Evolutionary conservation across 306 rosid genomes (phyloP).

Genomic region (Cicer arietinum): DNA sequence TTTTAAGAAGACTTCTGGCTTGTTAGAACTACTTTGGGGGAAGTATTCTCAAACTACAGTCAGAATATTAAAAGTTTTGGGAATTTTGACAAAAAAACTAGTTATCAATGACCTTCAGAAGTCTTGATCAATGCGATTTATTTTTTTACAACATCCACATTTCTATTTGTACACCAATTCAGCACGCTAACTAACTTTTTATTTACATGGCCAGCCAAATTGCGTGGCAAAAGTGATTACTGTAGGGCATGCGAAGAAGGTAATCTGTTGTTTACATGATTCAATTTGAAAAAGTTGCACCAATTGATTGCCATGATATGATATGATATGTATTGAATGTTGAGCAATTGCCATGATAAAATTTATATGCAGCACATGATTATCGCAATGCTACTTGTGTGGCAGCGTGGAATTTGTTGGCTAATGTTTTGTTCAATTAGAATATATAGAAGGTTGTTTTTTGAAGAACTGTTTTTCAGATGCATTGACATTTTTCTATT

Average conservation of each 20-base stretch:
- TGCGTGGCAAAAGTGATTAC: conserved; percentile 73
- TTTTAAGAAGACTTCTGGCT: neutral
- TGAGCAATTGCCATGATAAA: neutral
- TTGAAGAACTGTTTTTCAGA: neutral
- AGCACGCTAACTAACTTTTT: conserved; percentile 26
- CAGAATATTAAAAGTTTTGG: neutral
- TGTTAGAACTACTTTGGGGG: conserved; percentile 20
- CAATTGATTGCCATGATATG: conserved; percentile 12
- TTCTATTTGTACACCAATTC: conserved; percentile 12
- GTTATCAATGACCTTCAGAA: conserved; percentile 9
- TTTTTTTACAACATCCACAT: neutral
- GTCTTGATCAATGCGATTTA: neutral
- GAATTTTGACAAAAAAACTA: conserved; percentile 8
- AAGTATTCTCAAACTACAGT: neutral
- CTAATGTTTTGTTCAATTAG: neutral
- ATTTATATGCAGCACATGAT: neutral
- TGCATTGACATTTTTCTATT: neutral
- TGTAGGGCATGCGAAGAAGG: conserved; percentile 70
- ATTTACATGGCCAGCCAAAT: conserved; percentile 63
- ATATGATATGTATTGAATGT: neutral
- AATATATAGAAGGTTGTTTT: neutral
- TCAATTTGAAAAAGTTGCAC: conserved; percentile 11
- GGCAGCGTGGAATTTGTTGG: conserved; percentile 3
- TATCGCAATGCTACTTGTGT: neutral
- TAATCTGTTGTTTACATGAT: conserved; percentile 28